Percentiles rank a stretch among this genome's conserved stretches.
phyloP scores from a whole-genome alignment of 2,329 filamentous ascomycete species.

The Colletotrichum plurivorum region DNA sequence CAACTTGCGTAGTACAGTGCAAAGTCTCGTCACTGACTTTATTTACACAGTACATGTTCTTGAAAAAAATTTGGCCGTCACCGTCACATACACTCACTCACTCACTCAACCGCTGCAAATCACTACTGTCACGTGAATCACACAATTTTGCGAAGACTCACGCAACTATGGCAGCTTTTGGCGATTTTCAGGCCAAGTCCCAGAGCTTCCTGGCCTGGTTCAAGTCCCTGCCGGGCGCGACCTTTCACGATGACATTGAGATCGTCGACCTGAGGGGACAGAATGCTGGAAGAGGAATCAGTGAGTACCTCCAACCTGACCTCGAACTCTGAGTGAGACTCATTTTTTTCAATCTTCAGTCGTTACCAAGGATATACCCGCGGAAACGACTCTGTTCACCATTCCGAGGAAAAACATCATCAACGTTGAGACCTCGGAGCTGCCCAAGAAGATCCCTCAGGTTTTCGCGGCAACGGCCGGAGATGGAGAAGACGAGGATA shows the following conservation, averaged over 20 bases:
- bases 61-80: too few relatives aligned
- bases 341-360: conserved; percentile 62
- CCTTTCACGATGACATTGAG: conserved; percentile 66
- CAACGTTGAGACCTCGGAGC: conserved; percentile 78
- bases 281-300: conserved; percentile 68
- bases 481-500: conserved; percentile 47
- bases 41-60: too few relatives aligned
- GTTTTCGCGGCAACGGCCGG: conserved; percentile 61
- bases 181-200: conserved; percentile 60
- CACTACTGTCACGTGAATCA: too few relatives aligned
- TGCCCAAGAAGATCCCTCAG: conserved; percentile 70
- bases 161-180: neutral
- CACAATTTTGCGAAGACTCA: too few relatives aligned
- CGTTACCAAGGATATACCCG: conserved; percentile 76
- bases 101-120: too few relatives aligned
- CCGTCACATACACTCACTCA: too few relatives aligned
- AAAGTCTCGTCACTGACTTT: too few relatives aligned
- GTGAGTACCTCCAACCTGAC: conserved; percentile 50
- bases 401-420: conserved; percentile 82
- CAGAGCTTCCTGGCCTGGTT: conserved; percentile 69
- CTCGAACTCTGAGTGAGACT: neutral
- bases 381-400: conserved; percentile 84
- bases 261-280: conserved; percentile 66
- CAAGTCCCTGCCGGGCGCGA: conserved; percentile 63
- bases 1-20: too few relatives aligned